Conservation (phyloP, 371 early-diverging fungal species). For the Smittium culicis region DNA sequence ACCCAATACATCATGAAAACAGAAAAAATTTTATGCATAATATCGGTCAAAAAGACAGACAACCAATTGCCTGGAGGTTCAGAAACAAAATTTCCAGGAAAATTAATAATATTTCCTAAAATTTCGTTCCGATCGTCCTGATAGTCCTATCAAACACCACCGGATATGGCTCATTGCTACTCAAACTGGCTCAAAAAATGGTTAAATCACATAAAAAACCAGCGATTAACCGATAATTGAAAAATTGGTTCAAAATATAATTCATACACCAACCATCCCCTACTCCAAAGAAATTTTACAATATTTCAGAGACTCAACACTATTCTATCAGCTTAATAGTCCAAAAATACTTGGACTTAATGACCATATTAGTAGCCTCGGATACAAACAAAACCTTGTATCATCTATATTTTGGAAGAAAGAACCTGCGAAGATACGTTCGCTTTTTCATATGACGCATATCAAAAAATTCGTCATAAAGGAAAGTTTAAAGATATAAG, state of each 20-base stretch:
- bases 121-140: neutral
- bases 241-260: neutral
- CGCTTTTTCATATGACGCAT: neutral
- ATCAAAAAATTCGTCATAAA: neutral
- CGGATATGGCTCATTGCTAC: neutral
- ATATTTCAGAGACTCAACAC: neutral
- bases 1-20: neutral
- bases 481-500: conserved; percentile 18
- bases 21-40: neutral
- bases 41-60: neutral
- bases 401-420: neutral
- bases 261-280: neutral
- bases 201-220: neutral
- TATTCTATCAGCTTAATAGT: neutral
- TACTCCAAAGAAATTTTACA: neutral
- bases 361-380: neutral
- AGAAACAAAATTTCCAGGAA: neutral
- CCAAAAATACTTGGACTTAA: neutral
- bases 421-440: neutral
- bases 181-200: neutral
- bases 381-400: neutral
- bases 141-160: neutral
- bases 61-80: neutral
- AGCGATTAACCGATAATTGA: neutral
- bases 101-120: neutral